Percentiles rank a stretch among this genome's conserved stretches.
These are phyloP conservation scores for Termitomyces sp. DNA, from an alignment of 768 basidiomycete genomes.

Conservation along the genomic window DNA sequence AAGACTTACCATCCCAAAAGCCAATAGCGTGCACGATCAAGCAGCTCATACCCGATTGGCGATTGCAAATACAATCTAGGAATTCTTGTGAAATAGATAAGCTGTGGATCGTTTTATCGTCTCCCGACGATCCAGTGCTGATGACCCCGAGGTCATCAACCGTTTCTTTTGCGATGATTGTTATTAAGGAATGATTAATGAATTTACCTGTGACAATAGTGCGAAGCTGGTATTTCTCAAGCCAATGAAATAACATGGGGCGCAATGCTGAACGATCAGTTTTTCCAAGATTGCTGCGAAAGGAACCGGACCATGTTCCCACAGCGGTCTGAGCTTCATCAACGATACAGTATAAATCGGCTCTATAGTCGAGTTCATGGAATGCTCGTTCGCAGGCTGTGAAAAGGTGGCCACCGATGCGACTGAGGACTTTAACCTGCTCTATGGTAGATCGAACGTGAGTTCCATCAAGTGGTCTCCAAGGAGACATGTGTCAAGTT, in stretches of 20 bases:
- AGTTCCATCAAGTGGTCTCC: too few species aligned
- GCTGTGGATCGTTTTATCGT: not conserved
- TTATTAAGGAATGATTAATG: not conserved
- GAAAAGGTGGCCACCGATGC: not conserved
- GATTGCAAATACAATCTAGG: not conserved
- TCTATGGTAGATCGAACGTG: not conserved
- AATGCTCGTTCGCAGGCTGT: not conserved
- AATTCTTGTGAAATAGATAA: not conserved
- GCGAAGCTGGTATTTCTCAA: not conserved
- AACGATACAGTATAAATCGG: not conserved
- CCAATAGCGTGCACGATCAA: not conserved
- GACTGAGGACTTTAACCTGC: not conserved
- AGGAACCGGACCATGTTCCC: not conserved
- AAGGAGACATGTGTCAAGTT: too few species aligned
- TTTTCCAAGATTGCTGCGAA: not conserved
- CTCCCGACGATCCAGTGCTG: not conserved
- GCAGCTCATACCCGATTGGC: not conserved
- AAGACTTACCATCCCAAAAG: not conserved
- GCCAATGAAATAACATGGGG: not conserved
- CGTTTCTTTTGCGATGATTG: not conserved
- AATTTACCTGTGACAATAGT: not conserved
- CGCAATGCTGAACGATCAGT: not conserved
- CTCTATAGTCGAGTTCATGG: not conserved
- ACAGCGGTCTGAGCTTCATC: not conserved
- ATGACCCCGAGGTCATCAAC: not conserved